Conservation (phyloP, 1,284 basidiomycete genomes). For the Cerrena zonata region DNA sequence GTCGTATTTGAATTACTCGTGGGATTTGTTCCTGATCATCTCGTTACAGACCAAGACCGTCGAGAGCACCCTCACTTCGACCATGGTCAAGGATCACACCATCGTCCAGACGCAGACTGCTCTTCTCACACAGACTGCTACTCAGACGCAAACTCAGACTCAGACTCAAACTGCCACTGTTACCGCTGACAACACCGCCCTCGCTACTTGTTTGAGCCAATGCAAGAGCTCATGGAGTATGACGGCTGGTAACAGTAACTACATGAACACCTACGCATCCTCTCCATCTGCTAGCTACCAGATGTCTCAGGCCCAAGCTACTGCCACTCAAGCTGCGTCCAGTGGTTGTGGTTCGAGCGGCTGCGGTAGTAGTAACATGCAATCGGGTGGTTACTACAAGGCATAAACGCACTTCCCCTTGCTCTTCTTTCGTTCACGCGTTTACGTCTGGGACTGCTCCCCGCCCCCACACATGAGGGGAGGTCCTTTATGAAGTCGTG, state of each 20-base stretch:
- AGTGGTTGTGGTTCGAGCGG: background rate
- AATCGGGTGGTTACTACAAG: constrained; percentile 3
- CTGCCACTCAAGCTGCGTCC: background rate
- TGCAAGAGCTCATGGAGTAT: constrained; percentile 57
- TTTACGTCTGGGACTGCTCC: no score
- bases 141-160: constrained; percentile 20
- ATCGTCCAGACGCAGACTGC: constrained; percentile 39
- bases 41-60: constrained; percentile 45
- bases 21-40: background rate
- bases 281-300: constrained; percentile 3
- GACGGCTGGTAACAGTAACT: constrained; percentile 45
- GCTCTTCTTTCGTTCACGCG: background rate
- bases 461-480: background rate
- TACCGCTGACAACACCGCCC: constrained; percentile 43
- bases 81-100: constrained; percentile 42
- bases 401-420: background rate
- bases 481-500: background rate
- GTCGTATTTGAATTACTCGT: constrained; percentile 11
- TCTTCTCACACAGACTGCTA: constrained; percentile 32
- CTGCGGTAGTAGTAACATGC: background rate
- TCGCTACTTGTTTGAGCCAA: constrained; percentile 50
- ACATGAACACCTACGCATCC: constrained; percentile 46
- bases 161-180: constrained; percentile 30
- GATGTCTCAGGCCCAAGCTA: background rate
- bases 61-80: constrained; percentile 46